Evolutionary conservation across 176 grass and related monocot genomes (phyloP).

Genomic region (Olyra latifolia): DNA sequence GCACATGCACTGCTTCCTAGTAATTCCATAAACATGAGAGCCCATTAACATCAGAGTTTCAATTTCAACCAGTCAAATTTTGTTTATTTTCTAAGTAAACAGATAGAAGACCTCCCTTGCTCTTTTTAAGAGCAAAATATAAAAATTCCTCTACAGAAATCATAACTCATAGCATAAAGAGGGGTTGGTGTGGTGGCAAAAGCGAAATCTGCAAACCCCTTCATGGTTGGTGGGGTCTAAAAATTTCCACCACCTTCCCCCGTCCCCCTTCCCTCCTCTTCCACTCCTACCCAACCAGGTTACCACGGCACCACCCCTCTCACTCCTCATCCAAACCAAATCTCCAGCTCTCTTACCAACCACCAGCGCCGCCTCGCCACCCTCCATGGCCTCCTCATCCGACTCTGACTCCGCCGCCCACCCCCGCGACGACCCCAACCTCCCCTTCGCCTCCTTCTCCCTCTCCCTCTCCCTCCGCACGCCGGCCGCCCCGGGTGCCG

Average conservation of each 20-base stretch:
- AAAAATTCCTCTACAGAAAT: neutral
- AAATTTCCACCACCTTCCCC: constrained; percentile 11
- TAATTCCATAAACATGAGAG: no score
- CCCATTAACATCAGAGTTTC: neutral
- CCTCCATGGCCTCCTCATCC: constrained; percentile 37
- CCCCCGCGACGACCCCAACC: constrained; percentile 35
- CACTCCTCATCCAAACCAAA: constrained; percentile 35
- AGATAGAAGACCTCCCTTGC: neutral
- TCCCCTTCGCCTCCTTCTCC: constrained; percentile 63
- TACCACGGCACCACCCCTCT: neutral
- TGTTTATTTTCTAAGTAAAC: neutral
- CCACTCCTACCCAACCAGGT: neutral
- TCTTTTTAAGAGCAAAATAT: neutral
- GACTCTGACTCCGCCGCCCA: constrained; percentile 35
- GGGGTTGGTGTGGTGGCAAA: constrained; percentile 16
- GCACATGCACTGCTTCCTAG: no score
- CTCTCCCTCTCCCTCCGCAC: constrained; percentile 49
- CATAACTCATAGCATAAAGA: no score
- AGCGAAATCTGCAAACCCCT: neutral
- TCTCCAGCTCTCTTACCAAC: constrained; percentile 25
- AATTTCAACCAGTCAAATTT: neutral
- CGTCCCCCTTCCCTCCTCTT: neutral
- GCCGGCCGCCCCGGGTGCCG: constrained; percentile 3
- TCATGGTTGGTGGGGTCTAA: constrained; percentile 31
- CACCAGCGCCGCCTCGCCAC: constrained; percentile 3